Evolutionary conservation across 225 moss, liverwort and hornwort species (phyloP).

Genomic region (Marchantia polymorpha): DNA sequence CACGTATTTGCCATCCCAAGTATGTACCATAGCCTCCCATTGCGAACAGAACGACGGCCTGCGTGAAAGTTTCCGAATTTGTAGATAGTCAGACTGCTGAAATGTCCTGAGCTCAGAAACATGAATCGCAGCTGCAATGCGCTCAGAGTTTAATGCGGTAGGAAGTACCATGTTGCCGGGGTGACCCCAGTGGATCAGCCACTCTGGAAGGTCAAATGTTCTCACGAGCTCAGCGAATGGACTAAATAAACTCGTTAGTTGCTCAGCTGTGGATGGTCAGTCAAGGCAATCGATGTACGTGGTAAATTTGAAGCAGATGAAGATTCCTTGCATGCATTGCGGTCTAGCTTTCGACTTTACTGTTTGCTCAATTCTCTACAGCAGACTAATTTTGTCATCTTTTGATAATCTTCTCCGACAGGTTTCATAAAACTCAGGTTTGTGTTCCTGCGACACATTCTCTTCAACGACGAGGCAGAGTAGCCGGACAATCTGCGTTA

Average conservation of each 20-base stretch:
- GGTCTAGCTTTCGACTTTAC: no score
- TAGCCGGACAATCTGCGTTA: neutral
- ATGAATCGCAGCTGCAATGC: neutral
- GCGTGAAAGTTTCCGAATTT: neutral
- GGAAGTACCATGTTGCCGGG: slow-evolving; percentile 47
- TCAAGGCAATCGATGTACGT: neutral
- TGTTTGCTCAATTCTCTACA: no score
- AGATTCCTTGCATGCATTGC: no score
- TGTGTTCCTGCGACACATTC: no score
- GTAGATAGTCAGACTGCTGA: no score
- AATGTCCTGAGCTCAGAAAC: no score
- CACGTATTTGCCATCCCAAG: slow-evolving; percentile 51
- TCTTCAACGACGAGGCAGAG: no score
- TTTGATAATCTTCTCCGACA: no score
- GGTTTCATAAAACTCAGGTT: no score
- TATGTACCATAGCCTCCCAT: slow-evolving; percentile 55
- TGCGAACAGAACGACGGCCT: slow-evolving; percentile 51
- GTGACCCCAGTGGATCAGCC: slow-evolving; percentile 50
- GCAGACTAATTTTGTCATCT: no score
- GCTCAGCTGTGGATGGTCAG: slow-evolving; percentile 29
- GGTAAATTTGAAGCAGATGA: neutral
- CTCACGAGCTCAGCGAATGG: slow-evolving; percentile 42
- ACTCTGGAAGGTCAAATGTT: slow-evolving; percentile 39
- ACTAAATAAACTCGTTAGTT: slow-evolving; percentile 33
- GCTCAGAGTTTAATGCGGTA: neutral